phyloP scores from a whole-genome alignment of 1,139 yeast species.

The Tardiomyces depauwii region DNA sequence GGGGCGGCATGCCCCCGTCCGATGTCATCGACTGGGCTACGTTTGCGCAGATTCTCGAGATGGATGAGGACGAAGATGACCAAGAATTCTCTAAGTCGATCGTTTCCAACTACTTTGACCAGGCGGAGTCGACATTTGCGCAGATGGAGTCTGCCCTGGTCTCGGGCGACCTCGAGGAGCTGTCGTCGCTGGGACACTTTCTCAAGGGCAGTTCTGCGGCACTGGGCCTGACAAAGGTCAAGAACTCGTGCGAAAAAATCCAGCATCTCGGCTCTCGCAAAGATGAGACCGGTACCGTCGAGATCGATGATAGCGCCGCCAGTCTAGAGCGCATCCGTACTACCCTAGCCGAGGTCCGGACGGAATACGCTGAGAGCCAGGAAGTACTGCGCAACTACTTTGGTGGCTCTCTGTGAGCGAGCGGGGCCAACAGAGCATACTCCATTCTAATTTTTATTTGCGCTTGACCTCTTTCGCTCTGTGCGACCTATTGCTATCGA shows the following conservation, averaged over 20 bases:
- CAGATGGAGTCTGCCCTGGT: conserved; percentile 53
- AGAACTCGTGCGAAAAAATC: conserved; percentile 82
- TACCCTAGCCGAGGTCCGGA: conserved; percentile 19
- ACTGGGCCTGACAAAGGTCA: conserved; percentile 70
- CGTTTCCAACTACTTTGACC: conserved; percentile 77
- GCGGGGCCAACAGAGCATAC: too few relatives aligned
- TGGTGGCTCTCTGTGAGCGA: neutral
- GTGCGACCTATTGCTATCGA: too few relatives aligned
- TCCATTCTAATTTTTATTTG: conserved; percentile 1
- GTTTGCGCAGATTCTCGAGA: conserved; percentile 75
- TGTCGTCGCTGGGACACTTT: conserved; percentile 80
- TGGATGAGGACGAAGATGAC: conserved; percentile 89
- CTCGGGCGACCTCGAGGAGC: conserved; percentile 39
- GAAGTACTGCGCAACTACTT: conserved; percentile 27
- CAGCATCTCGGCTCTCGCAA: conserved; percentile 71
- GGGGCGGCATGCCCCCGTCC: conserved; percentile 2
- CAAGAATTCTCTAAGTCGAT: conserved; percentile 67
- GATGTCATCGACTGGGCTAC: conserved; percentile 84
- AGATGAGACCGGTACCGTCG: conserved; percentile 27
- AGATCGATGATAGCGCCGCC: conserved; percentile 17
- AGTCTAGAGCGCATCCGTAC: conserved; percentile 19
- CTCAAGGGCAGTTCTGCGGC: conserved; percentile 95
- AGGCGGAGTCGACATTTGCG: conserved; percentile 68
- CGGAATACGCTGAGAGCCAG: conserved; percentile 25
- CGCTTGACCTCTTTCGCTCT: neutral